These are phyloP conservation scores for Leptomonas seymouri DNA, from an alignment of 208 protist species.

Conservation along the genomic window DNA sequence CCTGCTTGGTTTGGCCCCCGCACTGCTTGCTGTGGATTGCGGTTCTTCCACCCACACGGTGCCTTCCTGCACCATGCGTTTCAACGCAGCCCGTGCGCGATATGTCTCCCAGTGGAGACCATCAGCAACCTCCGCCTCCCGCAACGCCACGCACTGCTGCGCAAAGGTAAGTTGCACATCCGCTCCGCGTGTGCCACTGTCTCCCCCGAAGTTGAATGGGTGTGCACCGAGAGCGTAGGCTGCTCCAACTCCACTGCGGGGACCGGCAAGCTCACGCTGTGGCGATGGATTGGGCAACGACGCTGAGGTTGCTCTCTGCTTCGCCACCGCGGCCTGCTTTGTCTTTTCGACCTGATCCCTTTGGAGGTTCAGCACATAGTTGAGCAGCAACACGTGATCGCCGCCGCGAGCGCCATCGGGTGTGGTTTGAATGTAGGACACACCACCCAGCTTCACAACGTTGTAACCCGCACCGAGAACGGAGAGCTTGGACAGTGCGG, in stretches of 20 bases:
- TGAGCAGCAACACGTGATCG: constrained; percentile 69
- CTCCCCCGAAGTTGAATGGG: constrained; percentile 29
- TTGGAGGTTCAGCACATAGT: constrained; percentile 55
- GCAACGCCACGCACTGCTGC: constrained; percentile 59
- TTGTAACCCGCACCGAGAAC: constrained; percentile 80
- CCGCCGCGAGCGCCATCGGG: constrained; percentile 60
- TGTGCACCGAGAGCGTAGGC: constrained; percentile 58
- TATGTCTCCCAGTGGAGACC: constrained; percentile 69
- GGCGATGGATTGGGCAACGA: not conserved
- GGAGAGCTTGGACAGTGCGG: constrained; percentile 72
- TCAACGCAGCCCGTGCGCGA: constrained; percentile 57
- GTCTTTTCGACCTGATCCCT: constrained; percentile 45
- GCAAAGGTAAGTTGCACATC: constrained; percentile 35
- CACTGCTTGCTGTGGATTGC: not conserved
- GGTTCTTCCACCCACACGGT: constrained; percentile 77
- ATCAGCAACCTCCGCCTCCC: constrained; percentile 42
- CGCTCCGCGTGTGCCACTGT: not conserved
- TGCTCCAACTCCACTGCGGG: constrained; percentile 40
- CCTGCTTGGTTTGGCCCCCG: not conserved
- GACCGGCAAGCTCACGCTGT: not conserved
- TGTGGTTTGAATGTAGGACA: constrained; percentile 87
- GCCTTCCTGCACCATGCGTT: constrained; percentile 78
- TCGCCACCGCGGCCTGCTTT: constrained; percentile 1
- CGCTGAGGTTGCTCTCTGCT: not conserved
- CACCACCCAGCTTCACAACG: constrained; percentile 61